Evolutionary conservation across 2,329 filamentous ascomycete species (phyloP), one percentile per base, ranked within the genome.

Genomic region (Hysterium pulicare): DNA sequence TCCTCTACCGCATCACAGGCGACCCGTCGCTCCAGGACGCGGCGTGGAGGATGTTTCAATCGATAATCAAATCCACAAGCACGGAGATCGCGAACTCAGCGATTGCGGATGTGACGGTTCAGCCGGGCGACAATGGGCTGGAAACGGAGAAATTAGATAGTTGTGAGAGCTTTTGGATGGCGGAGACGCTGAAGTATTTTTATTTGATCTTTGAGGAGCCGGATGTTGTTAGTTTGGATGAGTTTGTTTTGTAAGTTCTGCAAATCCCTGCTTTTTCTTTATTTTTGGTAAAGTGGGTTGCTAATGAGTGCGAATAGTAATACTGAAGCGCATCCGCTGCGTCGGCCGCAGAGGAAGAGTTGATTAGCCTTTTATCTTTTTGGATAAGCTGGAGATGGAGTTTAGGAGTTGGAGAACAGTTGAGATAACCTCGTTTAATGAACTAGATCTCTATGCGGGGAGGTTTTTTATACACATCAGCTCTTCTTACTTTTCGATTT

Each of bases 131-230:
- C n/a, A 28, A 28, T 7, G 52, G 45, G 2, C 48, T 56, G 32
- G 46, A 42, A 22, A 55, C 55, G 1, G 52, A 57, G 38, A 64
- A 63, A 41, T 35, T 63, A 1, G 61, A 67, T 26, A 46, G 55
- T 35, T 66, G 62, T 33, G 63, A 95, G 71, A 90, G 86, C 58
- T 95, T 94, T 67, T 95, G 90, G 87, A 74, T 89, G 47, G 86
- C 86, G 3, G 90, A 95, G 74, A 95, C 89, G 31, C 72, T 95
- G 54, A 96, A 95, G 73, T 95, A 95, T 61, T 95, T 93, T 53
- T 95, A 89, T 63, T 66, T 95, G 43, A 74, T 95, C 38, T 95
- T 87, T 62, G 81, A 81, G 17, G 76, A 82, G 42, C 83, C 85
- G 0, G 73, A 77, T n/a, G 54, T 82, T 22, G 71, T 86, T 31